These are phyloP conservation scores for Lachnellula arida DNA, from an alignment of 2,329 filamentous ascomycete species.

Conservation along the genomic window DNA sequence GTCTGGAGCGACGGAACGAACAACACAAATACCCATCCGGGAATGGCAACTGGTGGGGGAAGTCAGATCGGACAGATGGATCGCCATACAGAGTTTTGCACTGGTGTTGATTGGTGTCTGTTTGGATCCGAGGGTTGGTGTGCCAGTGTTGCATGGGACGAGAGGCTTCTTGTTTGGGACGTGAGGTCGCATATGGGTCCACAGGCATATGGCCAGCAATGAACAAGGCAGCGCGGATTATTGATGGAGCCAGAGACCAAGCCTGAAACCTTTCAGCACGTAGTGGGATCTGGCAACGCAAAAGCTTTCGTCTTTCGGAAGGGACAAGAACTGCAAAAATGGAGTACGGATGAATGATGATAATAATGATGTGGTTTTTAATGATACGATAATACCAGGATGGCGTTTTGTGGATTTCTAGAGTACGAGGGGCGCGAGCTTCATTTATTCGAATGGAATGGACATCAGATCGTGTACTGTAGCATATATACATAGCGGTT, in stretches of 20 bases:
- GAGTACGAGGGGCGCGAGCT: too few relatives aligned
- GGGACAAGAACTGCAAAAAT: background rate
- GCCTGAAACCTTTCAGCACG: background rate
- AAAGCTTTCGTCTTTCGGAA: background rate
- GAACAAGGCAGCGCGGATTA: background rate
- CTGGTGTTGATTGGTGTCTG: constrained; percentile 95
- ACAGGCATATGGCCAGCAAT: background rate
- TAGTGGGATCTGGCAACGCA: background rate
- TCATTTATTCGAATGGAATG: too few relatives aligned
- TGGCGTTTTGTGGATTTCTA: too few relatives aligned
- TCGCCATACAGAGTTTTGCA: constrained; percentile 90
- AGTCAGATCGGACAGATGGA: constrained; percentile 67
- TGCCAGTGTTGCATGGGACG: constrained; percentile 91
- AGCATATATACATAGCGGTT: too few relatives aligned
- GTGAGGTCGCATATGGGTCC: constrained; percentile 59
- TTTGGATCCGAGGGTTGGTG: constrained; percentile 96
- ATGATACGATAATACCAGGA: too few relatives aligned
- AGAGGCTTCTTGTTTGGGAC: constrained; percentile 88
- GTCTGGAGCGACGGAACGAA: constrained; percentile 77
- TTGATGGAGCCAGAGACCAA: background rate
- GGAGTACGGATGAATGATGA: too few relatives aligned
- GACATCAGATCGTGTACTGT: too few relatives aligned
- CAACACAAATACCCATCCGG: constrained; percentile 28
- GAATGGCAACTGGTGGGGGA: constrained; percentile 24
- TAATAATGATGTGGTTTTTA: too few relatives aligned